Conservation (phyloP, 225 moss, liverwort and hornwort species). For the Pleurozium schreberi region DNA sequence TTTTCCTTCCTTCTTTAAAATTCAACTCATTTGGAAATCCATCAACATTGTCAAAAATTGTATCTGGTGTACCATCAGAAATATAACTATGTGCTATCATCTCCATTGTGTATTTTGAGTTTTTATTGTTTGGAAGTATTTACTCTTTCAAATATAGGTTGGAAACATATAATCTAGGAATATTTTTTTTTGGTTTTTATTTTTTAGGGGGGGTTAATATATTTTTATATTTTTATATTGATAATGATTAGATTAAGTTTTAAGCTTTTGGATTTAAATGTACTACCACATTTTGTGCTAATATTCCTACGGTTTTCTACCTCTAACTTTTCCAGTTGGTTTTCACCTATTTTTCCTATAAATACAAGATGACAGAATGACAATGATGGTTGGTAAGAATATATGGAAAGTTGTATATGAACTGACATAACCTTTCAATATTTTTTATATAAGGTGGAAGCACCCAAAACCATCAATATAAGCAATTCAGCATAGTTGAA, state of each 20-base stretch:
- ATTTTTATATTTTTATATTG: too few relatives aligned
- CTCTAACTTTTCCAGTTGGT: background rate
- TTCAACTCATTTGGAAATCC: background rate
- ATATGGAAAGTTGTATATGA: background rate
- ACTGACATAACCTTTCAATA: background rate
- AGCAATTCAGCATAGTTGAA: too few relatives aligned
- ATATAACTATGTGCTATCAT: slow-evolving; percentile 33
- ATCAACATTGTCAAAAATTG: background rate
- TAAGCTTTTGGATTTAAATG: too few relatives aligned
- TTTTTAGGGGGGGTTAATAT: background rate
- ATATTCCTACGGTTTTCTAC: background rate
- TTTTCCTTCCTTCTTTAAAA: background rate
- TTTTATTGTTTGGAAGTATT: background rate
- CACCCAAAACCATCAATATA: too few relatives aligned
- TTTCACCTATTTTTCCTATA: background rate
- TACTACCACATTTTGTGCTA: background rate
- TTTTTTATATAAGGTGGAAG: too few relatives aligned
- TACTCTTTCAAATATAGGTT: background rate
- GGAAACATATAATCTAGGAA: too few relatives aligned
- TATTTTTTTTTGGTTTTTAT: background rate
- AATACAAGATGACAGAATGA: background rate
- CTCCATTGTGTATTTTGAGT: background rate
- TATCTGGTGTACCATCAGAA: background rate
- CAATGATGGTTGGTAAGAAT: too few relatives aligned
- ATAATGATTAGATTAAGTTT: too few relatives aligned